Evolutionary conservation across 495 filamentous ascomycete species (phyloP).

Genomic region (Usnea hakonensis): DNA sequence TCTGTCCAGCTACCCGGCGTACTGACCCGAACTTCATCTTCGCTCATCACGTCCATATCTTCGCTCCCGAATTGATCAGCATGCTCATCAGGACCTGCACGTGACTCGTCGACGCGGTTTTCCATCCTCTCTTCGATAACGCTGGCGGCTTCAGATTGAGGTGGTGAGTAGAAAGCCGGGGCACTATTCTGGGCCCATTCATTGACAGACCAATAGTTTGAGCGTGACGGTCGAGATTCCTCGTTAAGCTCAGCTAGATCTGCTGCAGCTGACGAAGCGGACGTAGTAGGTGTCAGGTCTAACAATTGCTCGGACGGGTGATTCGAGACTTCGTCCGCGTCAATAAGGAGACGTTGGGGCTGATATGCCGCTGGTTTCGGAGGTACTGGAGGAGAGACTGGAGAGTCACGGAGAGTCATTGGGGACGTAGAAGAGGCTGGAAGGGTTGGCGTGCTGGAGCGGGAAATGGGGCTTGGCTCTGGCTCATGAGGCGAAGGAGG

Average conservation of each 20-base stretch:
- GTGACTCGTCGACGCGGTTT: conserved; percentile 28
- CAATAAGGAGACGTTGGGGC: conserved; percentile 24
- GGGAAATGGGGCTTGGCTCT: neutral
- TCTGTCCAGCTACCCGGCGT: conserved; percentile 75
- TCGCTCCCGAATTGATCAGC: conserved; percentile 27
- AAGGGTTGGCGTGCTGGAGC: conserved; percentile 17
- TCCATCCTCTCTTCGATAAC: conserved; percentile 28
- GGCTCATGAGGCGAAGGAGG: neutral
- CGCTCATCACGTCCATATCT: conserved; percentile 56
- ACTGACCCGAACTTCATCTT: conserved; percentile 49
- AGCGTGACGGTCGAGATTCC: conserved; percentile 30
- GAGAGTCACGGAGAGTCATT: conserved; percentile 12
- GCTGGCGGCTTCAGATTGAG: conserved; percentile 24
- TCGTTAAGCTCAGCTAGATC: conserved; percentile 34
- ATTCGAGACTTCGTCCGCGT: conserved; percentile 31
- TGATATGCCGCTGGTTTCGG: conserved; percentile 19
- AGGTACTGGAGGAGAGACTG: conserved; percentile 11
- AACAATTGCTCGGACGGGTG: conserved; percentile 36
- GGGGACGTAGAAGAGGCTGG: conserved; percentile 10
- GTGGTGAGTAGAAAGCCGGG: conserved; percentile 27
- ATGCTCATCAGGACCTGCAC: conserved; percentile 22
- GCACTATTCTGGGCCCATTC: conserved; percentile 27
- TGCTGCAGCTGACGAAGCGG: conserved; percentile 15
- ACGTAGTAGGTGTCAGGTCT: conserved; percentile 40
- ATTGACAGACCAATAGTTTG: conserved; percentile 29